Conservation (phyloP, 2,329 filamentous ascomycete species). For the Dothideomycetes sp. region DNA sequence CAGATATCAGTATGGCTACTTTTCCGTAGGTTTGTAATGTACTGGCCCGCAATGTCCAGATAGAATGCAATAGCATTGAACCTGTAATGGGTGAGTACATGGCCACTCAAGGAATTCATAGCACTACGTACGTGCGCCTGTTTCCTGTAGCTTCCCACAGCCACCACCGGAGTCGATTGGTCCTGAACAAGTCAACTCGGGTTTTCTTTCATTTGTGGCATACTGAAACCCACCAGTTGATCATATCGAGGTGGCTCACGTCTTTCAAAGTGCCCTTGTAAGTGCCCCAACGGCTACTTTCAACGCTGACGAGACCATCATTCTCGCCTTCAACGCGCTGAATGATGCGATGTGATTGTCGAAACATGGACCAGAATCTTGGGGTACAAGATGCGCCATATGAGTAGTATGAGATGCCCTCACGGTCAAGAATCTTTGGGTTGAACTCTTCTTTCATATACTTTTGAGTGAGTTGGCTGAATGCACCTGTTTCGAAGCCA, state of each 20-base stretch:
- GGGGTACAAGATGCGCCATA: constrained; percentile 50
- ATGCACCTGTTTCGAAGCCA: constrained; percentile 47
- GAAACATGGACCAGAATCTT: constrained; percentile 45
- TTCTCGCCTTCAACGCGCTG: constrained; percentile 45
- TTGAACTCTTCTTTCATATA: constrained; percentile 52
- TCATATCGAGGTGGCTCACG: constrained; percentile 53
- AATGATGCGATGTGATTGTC: constrained; percentile 45
- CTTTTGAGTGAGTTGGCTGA: constrained; percentile 47
- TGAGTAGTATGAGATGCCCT: constrained; percentile 49
- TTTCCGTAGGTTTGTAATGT: background rate
- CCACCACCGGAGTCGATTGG: constrained; percentile 49
- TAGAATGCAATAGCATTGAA: constrained; percentile 56
- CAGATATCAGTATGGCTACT: background rate
- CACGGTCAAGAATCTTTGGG: constrained; percentile 43
- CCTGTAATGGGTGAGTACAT: constrained; percentile 22
- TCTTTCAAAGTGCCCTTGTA: constrained; percentile 54
- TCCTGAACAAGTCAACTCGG: too few relatives aligned
- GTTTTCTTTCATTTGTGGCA: too few relatives aligned
- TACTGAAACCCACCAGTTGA: too few relatives aligned
- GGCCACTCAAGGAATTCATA: constrained; percentile 8
- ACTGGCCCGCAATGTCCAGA: constrained; percentile 53
- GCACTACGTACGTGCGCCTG: constrained; percentile 36
- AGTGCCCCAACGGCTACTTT: constrained; percentile 48
- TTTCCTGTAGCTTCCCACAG: constrained; percentile 45
- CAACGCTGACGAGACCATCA: constrained; percentile 53